Evolutionary conservation across 768 basidiomycete genomes (phyloP), one percentile per base, ranked within the genome.

Genomic region (Tricholoma bakamatsutake): DNA sequence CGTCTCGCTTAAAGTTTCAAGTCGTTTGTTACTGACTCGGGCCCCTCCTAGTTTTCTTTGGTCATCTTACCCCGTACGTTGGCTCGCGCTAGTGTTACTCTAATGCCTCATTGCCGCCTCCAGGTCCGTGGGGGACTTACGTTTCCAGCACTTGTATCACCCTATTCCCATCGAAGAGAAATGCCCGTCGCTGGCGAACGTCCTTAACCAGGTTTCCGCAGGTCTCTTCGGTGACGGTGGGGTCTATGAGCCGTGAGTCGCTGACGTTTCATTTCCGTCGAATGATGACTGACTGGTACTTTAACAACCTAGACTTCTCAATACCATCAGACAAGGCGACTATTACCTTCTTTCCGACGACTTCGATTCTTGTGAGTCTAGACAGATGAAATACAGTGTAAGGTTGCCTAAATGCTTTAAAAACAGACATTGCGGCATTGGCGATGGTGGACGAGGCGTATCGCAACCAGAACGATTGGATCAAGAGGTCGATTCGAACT

Each of bases 381-480:
- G 15, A 2, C 15, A 2, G 24, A 28, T 46, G 12, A 24, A 12
- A n/a, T 10, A 30, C 6, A 15, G n/a, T 15, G n/a, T 17, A 47
- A 5, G 7, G 3, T 30, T 21, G 48, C 15, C 61, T 13, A 34
- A 17, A 24, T 30, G 18, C n/a, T 45, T 52, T 11, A 45, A 48
- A 24, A 35, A 30, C 62, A 88, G 88, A 96, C 69, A 82, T 97
- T 60, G 80, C 83, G 57, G 93, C 95, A 6, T 77, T 93, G 56
- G 73, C 71, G 40, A 87, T 96, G 81, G 90, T 97, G 37, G 94
- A 99, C 65, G 83, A 90, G 61, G 90, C 89, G 0, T 98, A 93
- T 71, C 74, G 77, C 43, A 88, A 98, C 66, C 83, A 80, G 56
- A 80, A 84, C 0, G 87, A 89, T 60, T 98, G 97, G 97, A 82